Base-by-base conservation (phyloP, 2,329 filamentous ascomycete species). In the Talaromyces sp. region DNA sequence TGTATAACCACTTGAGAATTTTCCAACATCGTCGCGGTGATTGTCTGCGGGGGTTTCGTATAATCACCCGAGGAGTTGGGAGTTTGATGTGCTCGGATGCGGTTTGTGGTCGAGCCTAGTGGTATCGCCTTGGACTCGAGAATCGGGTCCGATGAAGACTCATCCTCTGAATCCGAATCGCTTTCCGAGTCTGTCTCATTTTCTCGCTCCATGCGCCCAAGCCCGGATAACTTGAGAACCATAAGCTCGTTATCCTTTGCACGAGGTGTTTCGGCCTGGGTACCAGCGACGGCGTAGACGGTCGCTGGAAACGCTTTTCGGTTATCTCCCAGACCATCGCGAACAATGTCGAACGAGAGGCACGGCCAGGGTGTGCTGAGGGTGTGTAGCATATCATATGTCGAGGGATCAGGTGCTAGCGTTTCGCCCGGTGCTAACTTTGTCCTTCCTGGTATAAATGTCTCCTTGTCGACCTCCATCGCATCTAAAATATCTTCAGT, bases 351-450 rank as follows among this genome's bases (percentile, higher is more conserved):
- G 75, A 97, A 96, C 1, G 93, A 97, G 15, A 99, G 83, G 72
- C 94, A 99, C 2, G 94, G 94, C 94, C 94, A 99, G 1, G 91
- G 91, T 7, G 92, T 92, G 74, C 89, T 94, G 63, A 99, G 83
- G 61, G 86, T 91, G 80, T 99, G 94, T 60, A 99, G 85, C 91
- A 99, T 95, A 73, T 97, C 89, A 78, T 99, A 99, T 5, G 93
- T 93, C n/a, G 89, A 90, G 60, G 89, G 81, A 75, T 99, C 94
- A 13, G 94, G 93, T 3, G 91, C 86, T 58, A 99, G 83, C 5
- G 91, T 92, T 79, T 97, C 91, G 66, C 91, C 93, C 11, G 91
- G 87, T 63, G 91, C 90, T 63, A 97, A 83, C 78, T 94, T 93
- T 73, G 91, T 91, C 68, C 94, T 85, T 63, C 94, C 94, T 64